Evolutionary conservation across 75 land plant genomes (phyloP), one percentile per base, ranked within the genome.

Genomic region (Selaginella tamariscina): DNA sequence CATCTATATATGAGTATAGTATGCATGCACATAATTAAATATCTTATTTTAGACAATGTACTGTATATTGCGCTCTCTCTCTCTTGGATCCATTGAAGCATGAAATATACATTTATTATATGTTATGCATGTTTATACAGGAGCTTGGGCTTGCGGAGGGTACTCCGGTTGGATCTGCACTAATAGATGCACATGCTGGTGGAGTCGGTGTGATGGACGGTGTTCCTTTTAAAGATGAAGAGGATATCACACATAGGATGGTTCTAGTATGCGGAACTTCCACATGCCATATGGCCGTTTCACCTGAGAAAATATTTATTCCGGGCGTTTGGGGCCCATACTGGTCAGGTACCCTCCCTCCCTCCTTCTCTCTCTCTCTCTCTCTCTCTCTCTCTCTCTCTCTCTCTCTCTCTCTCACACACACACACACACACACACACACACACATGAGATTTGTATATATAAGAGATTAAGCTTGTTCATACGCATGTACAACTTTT

Each of bases 291-390:
- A 89, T 93, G 98, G 86, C 91, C 39, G 79, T 93, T 18, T 84
- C 98, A 27, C 71, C 72, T 31, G 70, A 74, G 44, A 89, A 87
- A 56, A 29, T 86, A 49, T 93, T 93, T 69, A 89, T 93, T 73
- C 98, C 98, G 54, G 98, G 98, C 30, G 91, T 93, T n/a, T 93
- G 98, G 98, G 98, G 98, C 31, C 98, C 98, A 33, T 93, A 71
- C 68, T 93, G 98, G 98, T 93, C 98, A 79, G 97, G 97, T 92
- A 77, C 70, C 27, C n/a, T n/a, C n/a, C n/a, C n/a, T n/a, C n/a
- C n/a, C n/a, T n/a, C n/a, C n/a, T n/a, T n/a, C n/a, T n/a, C n/a
- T n/a, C n/a, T n/a, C n/a, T n/a, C n/a, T n/a, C n/a, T n/a, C n/a
- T n/a, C n/a, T n/a, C n/a, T n/a, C n/a, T n/a, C n/a, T n/a, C n/a